Base-by-base conservation (phyloP, 1,284 basidiomycete genomes). In the Wolfiporia cocos region DNA sequence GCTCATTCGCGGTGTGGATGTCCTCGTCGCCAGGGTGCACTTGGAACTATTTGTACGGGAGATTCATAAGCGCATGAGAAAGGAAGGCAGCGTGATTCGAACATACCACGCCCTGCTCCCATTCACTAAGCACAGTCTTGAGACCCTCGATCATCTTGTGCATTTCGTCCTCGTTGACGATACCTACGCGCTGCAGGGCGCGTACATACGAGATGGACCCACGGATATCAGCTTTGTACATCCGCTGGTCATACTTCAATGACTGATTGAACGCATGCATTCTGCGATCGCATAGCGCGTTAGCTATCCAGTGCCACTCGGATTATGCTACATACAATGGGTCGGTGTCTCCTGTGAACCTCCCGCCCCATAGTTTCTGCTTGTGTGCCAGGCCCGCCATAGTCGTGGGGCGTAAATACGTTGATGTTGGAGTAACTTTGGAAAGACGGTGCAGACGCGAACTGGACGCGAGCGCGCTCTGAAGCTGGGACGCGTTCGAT, bases 1-100 rank as follows among this genome's bases (percentile, higher is more conserved):
- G 85, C 65, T 99, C 95, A 59, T 99, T 99, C 44, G 96, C 96
- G n/a, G 95, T 99, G 64, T 99, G 95, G 48, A 99, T 98, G 59
- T 99, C 95, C 59, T 99, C 95, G 59, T 99, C 95, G 54, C 95
- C 92, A 12, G 79, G 69, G 47, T 82, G 70, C 33, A 81, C 67
- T 48, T 69, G 58, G 58, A 96, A 95, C 81, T 91, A 53, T 21
- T 33, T 17, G 20, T 20, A 5, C 24, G 14, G 26, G 37, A 30
- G 23, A 28, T 9, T 28, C 7, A 28, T 7, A 28, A 19, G 59
- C 71, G 41, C 54, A 28, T 14, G 26, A 28, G 26, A 14, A 28
- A 21, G 26, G 12, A 34, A 29, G 21, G 32, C 29, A 17, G 10
- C 10, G 15, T 33, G 17, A 12, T 7, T 33, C 9, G 15, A n/a